phyloP scores from a whole-genome alignment of 805 yeast species.

The Schizosaccharomyces osmophilus region DNA sequence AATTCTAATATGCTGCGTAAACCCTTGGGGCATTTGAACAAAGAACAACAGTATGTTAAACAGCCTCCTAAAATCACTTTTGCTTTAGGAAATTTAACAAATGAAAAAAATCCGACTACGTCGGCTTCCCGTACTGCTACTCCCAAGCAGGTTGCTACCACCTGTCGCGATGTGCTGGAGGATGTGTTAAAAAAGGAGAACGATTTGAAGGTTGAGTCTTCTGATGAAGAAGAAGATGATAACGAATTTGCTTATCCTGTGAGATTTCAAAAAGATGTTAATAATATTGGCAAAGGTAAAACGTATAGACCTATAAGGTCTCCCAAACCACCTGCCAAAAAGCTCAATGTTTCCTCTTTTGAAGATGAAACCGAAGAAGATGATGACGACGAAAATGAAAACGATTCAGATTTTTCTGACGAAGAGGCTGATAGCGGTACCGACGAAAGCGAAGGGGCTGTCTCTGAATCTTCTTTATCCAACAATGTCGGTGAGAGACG shows the following conservation, averaged over 20 bases:
- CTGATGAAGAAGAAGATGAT: neutral
- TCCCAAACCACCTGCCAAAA: neutral
- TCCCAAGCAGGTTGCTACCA: neutral
- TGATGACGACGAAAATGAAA: neutral
- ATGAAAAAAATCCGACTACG: no score
- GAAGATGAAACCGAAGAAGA: neutral
- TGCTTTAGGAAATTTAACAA: no score
- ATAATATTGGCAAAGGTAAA: neutral
- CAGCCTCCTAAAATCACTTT: no score
- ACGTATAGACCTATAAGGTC: neutral
- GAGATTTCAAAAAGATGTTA: neutral
- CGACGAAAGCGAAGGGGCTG: conserved; percentile 4
- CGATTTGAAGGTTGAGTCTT: neutral
- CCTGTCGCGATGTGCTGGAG: neutral
- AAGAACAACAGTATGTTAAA: no score
- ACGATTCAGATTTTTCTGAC: conserved; percentile 1
- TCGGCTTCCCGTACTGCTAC: no score
- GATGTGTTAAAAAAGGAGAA: neutral
- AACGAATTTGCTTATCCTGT: neutral
- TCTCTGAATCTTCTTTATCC: neutral
- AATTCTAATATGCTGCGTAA: no score
- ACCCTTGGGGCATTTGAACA: no score
- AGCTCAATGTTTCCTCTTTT: neutral
- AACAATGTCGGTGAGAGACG: neutral
- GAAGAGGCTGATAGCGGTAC: conserved; percentile 5